Conservation (phyloP, 106 monocot genomes). For the Apostasia ramifera region DNA sequence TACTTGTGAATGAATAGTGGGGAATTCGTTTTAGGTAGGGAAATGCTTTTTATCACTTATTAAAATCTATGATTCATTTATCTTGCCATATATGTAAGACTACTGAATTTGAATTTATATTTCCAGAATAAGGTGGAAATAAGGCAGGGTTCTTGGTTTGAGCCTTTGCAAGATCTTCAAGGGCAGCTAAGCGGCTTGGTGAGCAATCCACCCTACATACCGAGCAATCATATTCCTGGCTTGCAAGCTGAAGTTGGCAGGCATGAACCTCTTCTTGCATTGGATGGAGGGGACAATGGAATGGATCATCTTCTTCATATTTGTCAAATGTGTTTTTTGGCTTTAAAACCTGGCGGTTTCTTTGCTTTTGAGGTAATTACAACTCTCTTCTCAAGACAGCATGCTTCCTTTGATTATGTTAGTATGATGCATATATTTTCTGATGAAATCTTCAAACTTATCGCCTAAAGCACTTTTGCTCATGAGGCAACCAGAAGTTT, state of each 20-base stretch:
- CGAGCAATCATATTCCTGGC: constrained; percentile 57
- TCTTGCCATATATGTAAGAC: background rate
- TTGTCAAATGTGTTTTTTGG: constrained; percentile 55
- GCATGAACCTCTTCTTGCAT: constrained; percentile 76
- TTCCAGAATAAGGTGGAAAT: constrained; percentile 75
- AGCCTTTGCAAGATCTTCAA: constrained; percentile 63
- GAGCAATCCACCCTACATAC: constrained; percentile 96
- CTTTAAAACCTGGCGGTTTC: constrained; percentile 74
- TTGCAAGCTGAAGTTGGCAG: constrained; percentile 79
- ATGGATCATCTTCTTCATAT: constrained; percentile 74
- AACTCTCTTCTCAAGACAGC: background rate
- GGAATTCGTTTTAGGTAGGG: background rate
- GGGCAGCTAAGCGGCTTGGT: constrained; percentile 72
- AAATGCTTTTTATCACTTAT: too few species aligned
- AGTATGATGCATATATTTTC: background rate
- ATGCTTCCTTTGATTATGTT: background rate
- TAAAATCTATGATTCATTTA: too few species aligned
- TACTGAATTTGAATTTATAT: background rate
- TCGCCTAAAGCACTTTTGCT: too few species aligned
- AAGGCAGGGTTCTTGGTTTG: constrained; percentile 88
- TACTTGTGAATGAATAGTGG: background rate
- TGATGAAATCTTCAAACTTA: too few species aligned
- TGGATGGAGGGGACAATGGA: constrained; percentile 83
- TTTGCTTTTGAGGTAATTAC: constrained; percentile 88
- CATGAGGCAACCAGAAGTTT: too few species aligned